phyloP scores from a whole-genome alignment of 139 green algal genomes.

The Coelastrella sp. region DNA sequence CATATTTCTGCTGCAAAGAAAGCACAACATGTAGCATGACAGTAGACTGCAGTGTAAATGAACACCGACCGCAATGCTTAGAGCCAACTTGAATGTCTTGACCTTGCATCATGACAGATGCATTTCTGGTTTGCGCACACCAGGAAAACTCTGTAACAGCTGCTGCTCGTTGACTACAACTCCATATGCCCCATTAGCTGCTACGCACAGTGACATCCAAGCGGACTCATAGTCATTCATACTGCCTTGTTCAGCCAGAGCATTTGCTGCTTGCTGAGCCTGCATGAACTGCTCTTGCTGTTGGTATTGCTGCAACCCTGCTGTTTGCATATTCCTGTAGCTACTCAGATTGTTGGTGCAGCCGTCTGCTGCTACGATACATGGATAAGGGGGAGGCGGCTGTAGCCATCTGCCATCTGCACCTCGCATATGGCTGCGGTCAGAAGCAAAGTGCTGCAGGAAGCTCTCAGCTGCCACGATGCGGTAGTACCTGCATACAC shows the following conservation, averaged over 20 bases:
- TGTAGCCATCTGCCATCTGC: constrained; percentile 43
- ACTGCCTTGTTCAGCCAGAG: neutral
- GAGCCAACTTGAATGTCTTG: too few species aligned
- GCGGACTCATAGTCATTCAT: neutral
- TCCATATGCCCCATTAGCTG: constrained; percentile 18
- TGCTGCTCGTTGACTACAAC: constrained; percentile 41
- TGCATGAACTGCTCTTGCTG: neutral
- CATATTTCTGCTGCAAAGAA: too few species aligned
- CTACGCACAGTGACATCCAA: neutral
- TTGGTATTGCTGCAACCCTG: neutral
- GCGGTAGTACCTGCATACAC: constrained; percentile 52
- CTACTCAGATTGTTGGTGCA: constrained; percentile 44
- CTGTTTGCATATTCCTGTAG: constrained; percentile 27
- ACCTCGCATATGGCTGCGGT: constrained; percentile 64
- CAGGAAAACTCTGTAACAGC: constrained; percentile 1
- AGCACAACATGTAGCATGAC: too few species aligned
- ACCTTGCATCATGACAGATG: too few species aligned
- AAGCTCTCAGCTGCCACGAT: constrained; percentile 48
- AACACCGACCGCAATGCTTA: too few species aligned
- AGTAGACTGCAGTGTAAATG: too few species aligned
- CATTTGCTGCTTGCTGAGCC: neutral
- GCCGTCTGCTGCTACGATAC: constrained; percentile 47
- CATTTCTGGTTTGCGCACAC: too few species aligned
- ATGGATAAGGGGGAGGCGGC: constrained; percentile 59
- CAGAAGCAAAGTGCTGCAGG: constrained; percentile 57